These are phyloP conservation scores for Exutisphaerella laricina DNA, from an alignment of 2,329 filamentous ascomycete species.

Conservation along the genomic window DNA sequence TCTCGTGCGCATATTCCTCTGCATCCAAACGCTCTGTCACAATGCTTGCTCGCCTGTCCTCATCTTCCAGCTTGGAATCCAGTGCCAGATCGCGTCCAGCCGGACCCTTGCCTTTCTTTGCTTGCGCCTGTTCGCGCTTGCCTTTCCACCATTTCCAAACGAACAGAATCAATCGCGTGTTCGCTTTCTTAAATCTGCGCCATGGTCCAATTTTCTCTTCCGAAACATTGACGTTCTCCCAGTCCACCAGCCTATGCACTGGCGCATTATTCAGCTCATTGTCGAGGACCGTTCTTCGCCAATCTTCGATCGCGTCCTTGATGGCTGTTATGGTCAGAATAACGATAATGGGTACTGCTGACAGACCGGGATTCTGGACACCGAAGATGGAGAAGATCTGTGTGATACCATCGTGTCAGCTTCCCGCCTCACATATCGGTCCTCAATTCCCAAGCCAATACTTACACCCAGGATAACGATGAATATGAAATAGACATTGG, in stretches of 20 bases:
- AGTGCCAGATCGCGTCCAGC: slow-evolving; percentile 39
- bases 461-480: slow-evolving; percentile 89
- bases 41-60: slow-evolving; percentile 45
- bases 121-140: slow-evolving; percentile 37
- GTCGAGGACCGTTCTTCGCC: slow-evolving; percentile 82
- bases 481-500: slow-evolving; percentile 98
- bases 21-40: slow-evolving; percentile 41
- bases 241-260: slow-evolving; percentile 81
- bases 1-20: slow-evolving; percentile 34
- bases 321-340: slow-evolving; percentile 83
- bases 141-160: slow-evolving; percentile 46
- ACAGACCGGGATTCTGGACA: slow-evolving; percentile 80
- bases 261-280: slow-evolving; percentile 94
- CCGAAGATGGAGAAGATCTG: slow-evolving; percentile 93
- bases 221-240: slow-evolving; percentile 87
- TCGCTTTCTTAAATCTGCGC: slow-evolving; percentile 88
- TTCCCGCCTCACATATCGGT: background rate
- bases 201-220: slow-evolving; percentile 80
- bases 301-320: slow-evolving; percentile 96
- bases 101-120: slow-evolving; percentile 44
- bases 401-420: slow-evolving; percentile 14
- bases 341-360: slow-evolving; percentile 85
- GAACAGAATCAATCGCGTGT: slow-evolving; percentile 56
- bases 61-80: slow-evolving; percentile 46
- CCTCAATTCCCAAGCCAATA: slow-evolving; percentile 23